Base-by-base conservation (phyloP, 2,329 filamentous ascomycete genomes). In the Clarireedia paspali region DNA sequence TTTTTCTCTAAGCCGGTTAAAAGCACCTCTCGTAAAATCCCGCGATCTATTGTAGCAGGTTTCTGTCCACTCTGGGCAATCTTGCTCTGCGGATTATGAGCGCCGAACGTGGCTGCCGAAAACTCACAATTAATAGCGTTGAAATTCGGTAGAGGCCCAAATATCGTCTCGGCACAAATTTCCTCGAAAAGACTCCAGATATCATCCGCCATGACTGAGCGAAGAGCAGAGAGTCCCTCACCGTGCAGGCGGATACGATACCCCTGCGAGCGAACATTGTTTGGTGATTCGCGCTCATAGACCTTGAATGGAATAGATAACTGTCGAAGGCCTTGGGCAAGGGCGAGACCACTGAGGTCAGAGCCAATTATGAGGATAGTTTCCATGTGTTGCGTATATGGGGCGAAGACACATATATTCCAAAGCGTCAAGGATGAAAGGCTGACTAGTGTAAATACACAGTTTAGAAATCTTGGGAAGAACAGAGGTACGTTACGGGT, bases 171-270 rank as follows among this genome's bases (percentile, higher is more conserved):
- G 17, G 59, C 61, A 24, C 63, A 64, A 7, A 61, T 64, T 4
- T 57, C 53, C 40, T 64, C 52, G 49, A 67, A 63, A 7, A 57
- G 27, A 2, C 49, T 48, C 60, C 56, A 66, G 3, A 63, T 39
- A 3, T 61, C 53, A 2, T 55, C 44, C 6, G 45, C 27, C 7
- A 66, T 48, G 24, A 55, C 48, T 1, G 57, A 20, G 24, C 57
- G 53, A 45, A 63, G 54, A 0, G 62, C 63, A 14, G 57, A 48
- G 6, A 60, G 60, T 1, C 68, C 68, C 10, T 64, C 62, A 24
- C 56, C 57, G 4, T 57, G 62, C 10, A 72, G 59, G 5, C 66
- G 63, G 1, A 74, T 58, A 17, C 73, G 67, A 56, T 74, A 74
- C 2, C 72, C 73, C 23, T 53, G 50, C 14, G 23, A 7, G 6